phyloP scores from a whole-genome alignment of 2,329 filamentous ascomycete species.

The Microsporum ferrugineum region DNA sequence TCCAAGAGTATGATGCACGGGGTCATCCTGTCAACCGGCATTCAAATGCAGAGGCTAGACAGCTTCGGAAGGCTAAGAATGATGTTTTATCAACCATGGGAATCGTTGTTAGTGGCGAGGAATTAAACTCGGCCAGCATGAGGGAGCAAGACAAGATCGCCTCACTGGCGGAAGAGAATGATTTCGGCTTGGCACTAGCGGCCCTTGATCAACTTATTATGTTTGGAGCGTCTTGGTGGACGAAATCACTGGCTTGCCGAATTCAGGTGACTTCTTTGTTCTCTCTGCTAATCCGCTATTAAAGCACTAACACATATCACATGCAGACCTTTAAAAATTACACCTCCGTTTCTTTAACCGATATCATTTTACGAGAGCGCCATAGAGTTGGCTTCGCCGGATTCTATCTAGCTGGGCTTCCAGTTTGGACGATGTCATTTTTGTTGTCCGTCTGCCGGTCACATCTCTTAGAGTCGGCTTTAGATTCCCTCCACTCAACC shows the following conservation, averaged over 20 bases:
- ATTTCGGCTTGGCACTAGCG: slow-evolving; percentile 32
- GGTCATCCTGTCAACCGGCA: slow-evolving; percentile 38
- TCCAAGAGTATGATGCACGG: slow-evolving; percentile 38
- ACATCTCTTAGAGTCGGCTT: slow-evolving; percentile 26
- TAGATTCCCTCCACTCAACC: slow-evolving; percentile 22
- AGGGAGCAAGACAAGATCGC: slow-evolving; percentile 31
- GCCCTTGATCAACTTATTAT: slow-evolving; percentile 32
- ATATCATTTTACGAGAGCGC: slow-evolving; percentile 29
- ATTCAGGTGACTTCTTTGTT: slow-evolving; percentile 25
- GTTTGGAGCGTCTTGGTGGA: slow-evolving; percentile 35
- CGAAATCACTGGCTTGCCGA: slow-evolving; percentile 27
- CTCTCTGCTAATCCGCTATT: neutral
- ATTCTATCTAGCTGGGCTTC: slow-evolving; percentile 34
- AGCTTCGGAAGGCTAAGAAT: slow-evolving; percentile 39
- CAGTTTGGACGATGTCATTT: slow-evolving; percentile 29
- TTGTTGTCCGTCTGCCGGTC: slow-evolving; percentile 29
- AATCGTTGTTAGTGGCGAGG: slow-evolving; percentile 35
- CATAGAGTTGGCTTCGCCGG: slow-evolving; percentile 23
- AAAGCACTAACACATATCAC: neutral
- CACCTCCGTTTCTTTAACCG: slow-evolving; percentile 26
- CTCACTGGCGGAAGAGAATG: slow-evolving; percentile 32
- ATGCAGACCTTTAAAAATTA: slow-evolving; percentile 31
- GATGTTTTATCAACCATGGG: slow-evolving; percentile 41
- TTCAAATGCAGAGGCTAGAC: slow-evolving; percentile 30
- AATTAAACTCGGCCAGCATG: slow-evolving; percentile 25